Conservation (phyloP, 2,329 filamentous ascomycete species). For the Penicillium sp. region DNA sequence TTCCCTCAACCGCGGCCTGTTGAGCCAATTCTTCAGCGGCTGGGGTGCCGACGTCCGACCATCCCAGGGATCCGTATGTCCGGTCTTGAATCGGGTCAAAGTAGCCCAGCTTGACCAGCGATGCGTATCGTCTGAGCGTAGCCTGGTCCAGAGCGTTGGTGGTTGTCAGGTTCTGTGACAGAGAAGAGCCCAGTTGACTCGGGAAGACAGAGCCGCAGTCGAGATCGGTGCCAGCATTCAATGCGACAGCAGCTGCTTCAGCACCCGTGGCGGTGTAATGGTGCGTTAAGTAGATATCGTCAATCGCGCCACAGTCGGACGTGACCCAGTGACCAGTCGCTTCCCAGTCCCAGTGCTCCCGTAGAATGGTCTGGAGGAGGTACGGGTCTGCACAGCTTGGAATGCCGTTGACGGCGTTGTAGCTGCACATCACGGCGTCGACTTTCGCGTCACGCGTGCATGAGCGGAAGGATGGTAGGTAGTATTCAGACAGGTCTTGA, state of each 20-base stretch:
- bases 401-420: constrained; percentile 59
- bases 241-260: constrained; percentile 41
- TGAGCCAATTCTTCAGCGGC: constrained; percentile 50
- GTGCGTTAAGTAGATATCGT: constrained; percentile 51
- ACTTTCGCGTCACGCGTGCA: constrained; percentile 56
- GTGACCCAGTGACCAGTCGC: constrained; percentile 56
- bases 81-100: constrained; percentile 42
- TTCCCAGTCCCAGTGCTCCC: constrained; percentile 61
- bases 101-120: constrained; percentile 46
- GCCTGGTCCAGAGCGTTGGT: constrained; percentile 41
- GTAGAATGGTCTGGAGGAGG: constrained; percentile 55
- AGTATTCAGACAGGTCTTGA: constrained; percentile 63
- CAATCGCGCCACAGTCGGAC: constrained; percentile 58
- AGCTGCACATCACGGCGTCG: constrained; percentile 56
- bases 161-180: constrained; percentile 40
- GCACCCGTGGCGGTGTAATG: constrained; percentile 44
- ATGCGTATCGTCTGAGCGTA: constrained; percentile 41
- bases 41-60: constrained; percentile 51
- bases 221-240: constrained; percentile 48
- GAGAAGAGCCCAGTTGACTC: constrained; percentile 35
- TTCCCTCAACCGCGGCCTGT: constrained; percentile 44
- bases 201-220: constrained; percentile 46
- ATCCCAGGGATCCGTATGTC: constrained; percentile 48
- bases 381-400: constrained; percentile 59
- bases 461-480: constrained; percentile 58